Base-by-base conservation (phyloP, 2,329 filamentous ascomycete species). In the Botrytis fabae region DNA sequence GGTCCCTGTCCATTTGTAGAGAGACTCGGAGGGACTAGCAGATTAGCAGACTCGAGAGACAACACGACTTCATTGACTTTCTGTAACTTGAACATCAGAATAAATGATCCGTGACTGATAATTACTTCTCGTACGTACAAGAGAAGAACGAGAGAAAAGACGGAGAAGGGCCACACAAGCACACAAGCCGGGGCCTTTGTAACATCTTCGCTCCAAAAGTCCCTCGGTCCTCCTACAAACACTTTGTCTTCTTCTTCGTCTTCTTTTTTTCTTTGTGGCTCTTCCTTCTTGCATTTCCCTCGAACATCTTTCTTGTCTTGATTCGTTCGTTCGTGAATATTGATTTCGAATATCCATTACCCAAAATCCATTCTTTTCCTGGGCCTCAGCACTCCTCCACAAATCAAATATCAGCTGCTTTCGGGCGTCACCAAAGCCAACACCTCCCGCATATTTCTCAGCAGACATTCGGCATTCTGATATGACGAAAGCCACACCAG, bases 321-420 rank as follows among this genome's bases (percentile, higher is more conserved):
- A 69, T 69, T 51, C 42, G 8, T 61, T 46, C 57, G 22, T 28
- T 25, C 22, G 22, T 61, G 25, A 28, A 18, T 28, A 62, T 62
- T 40, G 32, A 16, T n/a, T 25, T 60, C 25, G 35, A 12, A 32
- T 3, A 57, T 57, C 22, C 16, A 61, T 44, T 32, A 51, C 35
- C 69, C 18, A 9, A 38, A 14, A 51, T 63, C 18, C 25, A 35
- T 57, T 57, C 35, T 65, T 28, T 35, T 38, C n/a, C 46, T 71
- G 40, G n/a, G 25, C 59, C 28, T 57, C 57, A 54, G 32, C 61
- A 42, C 62, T 66, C 40, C 40, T 38, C 48, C 70, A 57, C 38
- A 66, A 62, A 38, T 71, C 40, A 44, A 40, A 44, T 20, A 32
- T 66, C 61, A 59, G 48, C 70, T 61, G 48, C 48, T 54, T 65